phyloP scores from a whole-genome alignment of 768 basidiomycete species.

The Leccinum rimulosum region DNA sequence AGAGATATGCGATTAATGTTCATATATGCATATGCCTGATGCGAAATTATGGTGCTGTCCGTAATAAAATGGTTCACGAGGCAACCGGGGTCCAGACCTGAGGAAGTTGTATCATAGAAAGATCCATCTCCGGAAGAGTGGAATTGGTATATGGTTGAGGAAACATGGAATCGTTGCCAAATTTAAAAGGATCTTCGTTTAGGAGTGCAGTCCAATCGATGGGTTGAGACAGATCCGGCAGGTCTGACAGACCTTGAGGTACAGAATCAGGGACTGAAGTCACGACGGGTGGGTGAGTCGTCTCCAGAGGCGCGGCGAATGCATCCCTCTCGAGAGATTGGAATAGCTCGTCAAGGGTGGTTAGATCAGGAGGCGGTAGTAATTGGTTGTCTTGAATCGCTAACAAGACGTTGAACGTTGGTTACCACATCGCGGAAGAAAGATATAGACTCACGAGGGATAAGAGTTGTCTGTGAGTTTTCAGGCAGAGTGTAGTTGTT shows the following conservation, averaged over 20 bases:
- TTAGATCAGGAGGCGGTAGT: neutral
- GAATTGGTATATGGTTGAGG: neutral
- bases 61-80: neutral
- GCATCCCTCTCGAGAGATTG: neutral
- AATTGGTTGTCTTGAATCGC: neutral
- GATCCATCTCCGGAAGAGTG: slow-evolving; percentile 5
- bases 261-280: neutral
- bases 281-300: neutral
- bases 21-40: neutral
- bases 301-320: neutral
- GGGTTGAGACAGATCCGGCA: neutral
- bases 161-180: neutral
- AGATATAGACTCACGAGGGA: slow-evolving; percentile 1
- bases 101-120: slow-evolving; percentile 9
- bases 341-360: slow-evolving; percentile 2
- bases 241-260: neutral
- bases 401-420: neutral
- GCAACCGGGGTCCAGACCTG: neutral
- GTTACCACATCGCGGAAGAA: neutral
- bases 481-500: slow-evolving; percentile 20
- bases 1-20: neutral
- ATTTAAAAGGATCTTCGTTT: neutral
- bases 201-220: slow-evolving; percentile 17
- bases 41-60: neutral
- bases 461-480: neutral